Conservation (phyloP, 108 stramenopile genomes). For the Fistulifera solaris region DNA sequence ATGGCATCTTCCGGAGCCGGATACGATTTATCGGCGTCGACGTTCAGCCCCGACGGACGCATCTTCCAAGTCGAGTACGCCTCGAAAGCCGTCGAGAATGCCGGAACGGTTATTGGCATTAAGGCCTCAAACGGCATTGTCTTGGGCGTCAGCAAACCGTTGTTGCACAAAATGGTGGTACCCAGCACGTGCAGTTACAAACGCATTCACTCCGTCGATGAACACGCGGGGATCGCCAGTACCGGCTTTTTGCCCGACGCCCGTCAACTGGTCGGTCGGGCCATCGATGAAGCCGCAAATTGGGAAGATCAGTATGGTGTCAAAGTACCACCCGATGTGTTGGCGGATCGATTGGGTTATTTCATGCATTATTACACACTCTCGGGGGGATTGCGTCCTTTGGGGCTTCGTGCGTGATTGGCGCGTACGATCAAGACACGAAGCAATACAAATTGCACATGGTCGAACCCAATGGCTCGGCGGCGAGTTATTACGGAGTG, state of each 20-base stretch:
- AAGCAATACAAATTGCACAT: constrained; percentile 80
- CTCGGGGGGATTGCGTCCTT: constrained; percentile 96
- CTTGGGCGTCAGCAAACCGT: constrained; percentile 90
- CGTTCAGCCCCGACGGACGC: constrained; percentile 97
- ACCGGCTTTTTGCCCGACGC: constrained; percentile 96
- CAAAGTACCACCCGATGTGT: constrained; percentile 64
- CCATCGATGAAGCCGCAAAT: constrained; percentile 77
- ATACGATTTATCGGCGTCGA: constrained; percentile 93
- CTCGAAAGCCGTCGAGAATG: constrained; percentile 84
- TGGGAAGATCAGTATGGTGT: constrained; percentile 87
- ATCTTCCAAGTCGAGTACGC: constrained; percentile 97
- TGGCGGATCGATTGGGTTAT: constrained; percentile 81
- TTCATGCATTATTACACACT: constrained; percentile 98
- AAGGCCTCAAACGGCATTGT: constrained; percentile 94
- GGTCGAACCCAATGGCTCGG: constrained; percentile 90
- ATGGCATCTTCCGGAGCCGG: constrained; percentile 84
- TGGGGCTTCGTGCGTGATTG: constrained; percentile 81
- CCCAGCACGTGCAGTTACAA: constrained; percentile 62
- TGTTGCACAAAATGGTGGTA: constrained; percentile 87
- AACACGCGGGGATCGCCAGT: constrained; percentile 62
- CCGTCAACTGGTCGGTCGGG: constrained; percentile 87
- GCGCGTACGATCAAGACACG: constrained; percentile 83
- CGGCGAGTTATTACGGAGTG: constrained; percentile 85
- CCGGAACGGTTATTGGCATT: constrained; percentile 92
- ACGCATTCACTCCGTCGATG: constrained; percentile 69